phyloP scores from a whole-genome alignment of 2,329 filamentous ascomycete genomes.

The Colletotrichum zoysiae region DNA sequence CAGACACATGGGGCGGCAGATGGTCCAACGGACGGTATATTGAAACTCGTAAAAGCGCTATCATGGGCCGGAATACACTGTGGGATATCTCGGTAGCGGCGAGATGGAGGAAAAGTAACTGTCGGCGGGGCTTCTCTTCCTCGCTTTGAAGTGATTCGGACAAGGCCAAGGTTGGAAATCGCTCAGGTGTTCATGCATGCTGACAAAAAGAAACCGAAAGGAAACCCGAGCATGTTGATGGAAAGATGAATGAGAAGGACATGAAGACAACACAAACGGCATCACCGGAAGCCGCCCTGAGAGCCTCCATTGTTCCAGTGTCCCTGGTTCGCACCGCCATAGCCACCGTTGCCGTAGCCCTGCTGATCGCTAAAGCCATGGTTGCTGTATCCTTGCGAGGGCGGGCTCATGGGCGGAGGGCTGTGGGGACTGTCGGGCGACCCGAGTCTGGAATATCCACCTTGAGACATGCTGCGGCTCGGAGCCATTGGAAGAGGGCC shows the following conservation, averaged over 20 bases:
- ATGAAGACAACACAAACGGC: neutral
- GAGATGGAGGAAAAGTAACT: conserved; percentile 8
- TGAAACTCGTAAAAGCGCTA: conserved; percentile 20
- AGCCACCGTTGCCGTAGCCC: conserved; percentile 22
- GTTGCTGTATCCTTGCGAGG: conserved; percentile 27
- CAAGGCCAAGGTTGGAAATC: conserved; percentile 12
- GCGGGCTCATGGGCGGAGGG: conserved; percentile 40
- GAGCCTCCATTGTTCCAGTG: conserved; percentile 35
- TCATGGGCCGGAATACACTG: neutral
- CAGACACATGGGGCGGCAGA: neutral
- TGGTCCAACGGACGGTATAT: conserved; percentile 20
- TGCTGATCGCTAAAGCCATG: conserved; percentile 35
- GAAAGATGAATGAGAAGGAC: conserved; percentile 8
- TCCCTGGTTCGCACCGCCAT: conserved; percentile 34
- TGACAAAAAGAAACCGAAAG: neutral
- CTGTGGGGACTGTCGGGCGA: conserved; percentile 38
- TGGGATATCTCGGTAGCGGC: conserved; percentile 30
- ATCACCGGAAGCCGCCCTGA: conserved; percentile 38
- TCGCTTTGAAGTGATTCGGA: conserved; percentile 13
- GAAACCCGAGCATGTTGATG: neutral
- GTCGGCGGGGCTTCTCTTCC: neutral
- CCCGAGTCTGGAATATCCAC: conserved; percentile 37
- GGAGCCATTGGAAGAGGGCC: conserved; percentile 38
- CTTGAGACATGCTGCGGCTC: conserved; percentile 39
- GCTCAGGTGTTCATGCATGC: conserved; percentile 28